phyloP scores from a whole-genome alignment of 257 asterid genomes.

The Solanum appendiculatum region DNA sequence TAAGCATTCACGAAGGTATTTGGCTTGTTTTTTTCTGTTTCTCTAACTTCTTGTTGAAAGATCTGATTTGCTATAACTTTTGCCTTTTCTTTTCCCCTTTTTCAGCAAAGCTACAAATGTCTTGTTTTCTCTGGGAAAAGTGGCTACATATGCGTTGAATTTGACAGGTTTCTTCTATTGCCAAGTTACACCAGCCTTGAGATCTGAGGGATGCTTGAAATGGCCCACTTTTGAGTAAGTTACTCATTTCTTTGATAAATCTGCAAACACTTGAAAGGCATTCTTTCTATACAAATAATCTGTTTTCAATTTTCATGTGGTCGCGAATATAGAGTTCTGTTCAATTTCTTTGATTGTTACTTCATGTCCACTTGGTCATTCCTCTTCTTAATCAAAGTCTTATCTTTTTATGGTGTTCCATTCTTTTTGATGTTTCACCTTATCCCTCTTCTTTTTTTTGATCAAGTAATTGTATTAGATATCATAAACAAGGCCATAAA shows the following conservation, averaged over 20 bases:
- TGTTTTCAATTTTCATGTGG: not conserved
- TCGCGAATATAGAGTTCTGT: not conserved
- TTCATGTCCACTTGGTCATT: not conserved
- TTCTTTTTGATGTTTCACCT: not conserved
- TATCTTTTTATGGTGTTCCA: not conserved
- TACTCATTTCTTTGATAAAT: conserved; percentile 3
- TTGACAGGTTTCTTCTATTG: conserved; percentile 88
- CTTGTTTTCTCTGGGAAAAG: conserved; percentile 75
- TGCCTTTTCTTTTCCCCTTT: conserved; percentile 4
- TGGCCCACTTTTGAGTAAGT: conserved; percentile 62
- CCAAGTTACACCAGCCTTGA: conserved; percentile 42
- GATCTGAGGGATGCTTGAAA: conserved; percentile 41
- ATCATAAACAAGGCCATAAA: not conserved
- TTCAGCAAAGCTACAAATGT: conserved; percentile 83
- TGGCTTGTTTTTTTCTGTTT: conserved; percentile 4
- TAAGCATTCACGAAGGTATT: conserved; percentile 90
- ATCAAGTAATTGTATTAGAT: not conserved
- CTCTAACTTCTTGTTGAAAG: conserved; percentile 6
- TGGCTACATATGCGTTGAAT: conserved; percentile 83
- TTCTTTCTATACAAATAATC: not conserved
- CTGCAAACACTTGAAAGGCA: not conserved
- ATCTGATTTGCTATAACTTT: conserved; percentile 8
- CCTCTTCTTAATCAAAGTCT: not conserved
- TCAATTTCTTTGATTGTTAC: not conserved
- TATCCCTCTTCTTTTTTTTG: not conserved